phyloP scores from a whole-genome alignment of 371 early-diverging fungal species.

The Mucor sp. region DNA sequence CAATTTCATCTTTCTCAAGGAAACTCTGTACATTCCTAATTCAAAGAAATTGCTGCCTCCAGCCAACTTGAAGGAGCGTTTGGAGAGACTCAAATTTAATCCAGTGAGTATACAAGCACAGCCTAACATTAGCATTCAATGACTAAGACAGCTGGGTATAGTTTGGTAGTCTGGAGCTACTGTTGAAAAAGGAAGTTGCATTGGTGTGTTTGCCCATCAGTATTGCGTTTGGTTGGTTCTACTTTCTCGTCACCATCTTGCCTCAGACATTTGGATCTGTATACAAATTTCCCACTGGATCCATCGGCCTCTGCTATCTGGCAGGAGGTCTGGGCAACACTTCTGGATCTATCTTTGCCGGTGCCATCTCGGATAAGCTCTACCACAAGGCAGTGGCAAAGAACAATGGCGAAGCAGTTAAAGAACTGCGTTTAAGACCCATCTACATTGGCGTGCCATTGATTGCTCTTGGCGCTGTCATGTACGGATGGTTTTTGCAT shows the following conservation, averaged over 20 bases:
- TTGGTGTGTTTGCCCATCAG: conserved; percentile 28
- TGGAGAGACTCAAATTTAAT: conserved; percentile 33
- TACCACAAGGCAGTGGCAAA: conserved; percentile 21
- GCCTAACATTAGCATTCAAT: not conserved
- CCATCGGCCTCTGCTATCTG: conserved; percentile 51
- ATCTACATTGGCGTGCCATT: conserved; percentile 32
- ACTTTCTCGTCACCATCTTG: conserved; percentile 48
- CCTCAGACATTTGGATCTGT: conserved; percentile 38
- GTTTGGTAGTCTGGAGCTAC: conserved; percentile 32
- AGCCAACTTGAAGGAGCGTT: conserved; percentile 9
- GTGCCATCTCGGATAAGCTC: conserved; percentile 30
- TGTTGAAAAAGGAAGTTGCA: conserved; percentile 24
- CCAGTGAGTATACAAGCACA: conserved; percentile 30
- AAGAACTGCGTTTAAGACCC: conserved; percentile 29
- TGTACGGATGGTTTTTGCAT: conserved; percentile 46
- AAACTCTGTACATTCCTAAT: conserved; percentile 47
- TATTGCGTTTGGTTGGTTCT: conserved; percentile 53
- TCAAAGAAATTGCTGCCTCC: conserved; percentile 3
- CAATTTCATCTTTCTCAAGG: conserved; percentile 50
- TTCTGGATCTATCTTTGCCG: conserved; percentile 45
- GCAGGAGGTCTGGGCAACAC: conserved; percentile 55
- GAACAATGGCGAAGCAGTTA: conserved; percentile 16
- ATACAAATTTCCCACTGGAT: conserved; percentile 49
- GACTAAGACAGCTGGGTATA: conserved; percentile 1
- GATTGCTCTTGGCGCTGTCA: conserved; percentile 22